Conservation (phyloP, 768 basidiomycete genomes). For the Kwoniella botswanensis region DNA sequence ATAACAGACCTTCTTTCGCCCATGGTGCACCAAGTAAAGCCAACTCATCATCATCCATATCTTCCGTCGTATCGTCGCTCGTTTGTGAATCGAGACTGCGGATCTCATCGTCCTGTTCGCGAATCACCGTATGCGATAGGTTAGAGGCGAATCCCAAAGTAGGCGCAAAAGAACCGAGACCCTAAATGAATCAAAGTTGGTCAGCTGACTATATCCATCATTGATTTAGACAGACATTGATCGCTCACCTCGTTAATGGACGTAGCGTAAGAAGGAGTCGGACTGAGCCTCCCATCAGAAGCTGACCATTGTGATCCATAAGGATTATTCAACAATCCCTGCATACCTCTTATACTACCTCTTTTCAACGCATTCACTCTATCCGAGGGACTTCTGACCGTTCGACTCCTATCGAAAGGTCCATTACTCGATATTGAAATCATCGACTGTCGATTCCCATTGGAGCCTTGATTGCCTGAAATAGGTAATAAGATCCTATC, state of each 20-base stretch:
- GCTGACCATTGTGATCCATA: constrained; percentile 67
- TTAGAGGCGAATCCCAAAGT: constrained; percentile 97
- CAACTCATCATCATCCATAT: constrained; percentile 89
- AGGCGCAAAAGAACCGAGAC: constrained; percentile 71
- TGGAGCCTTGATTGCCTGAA: neutral
- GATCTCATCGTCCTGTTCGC: constrained; percentile 86
- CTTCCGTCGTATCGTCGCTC: constrained; percentile 63
- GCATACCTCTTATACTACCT: constrained; percentile 86
- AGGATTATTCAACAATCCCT: constrained; percentile 78
- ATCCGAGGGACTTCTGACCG: constrained; percentile 38
- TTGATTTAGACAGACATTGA: constrained; percentile 56
- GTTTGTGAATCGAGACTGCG: constrained; percentile 68
- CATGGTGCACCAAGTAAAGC: constrained; percentile 94
- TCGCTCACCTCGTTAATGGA: constrained; percentile 73
- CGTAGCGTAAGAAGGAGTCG: constrained; percentile 90
- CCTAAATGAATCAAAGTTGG: constrained; percentile 9
- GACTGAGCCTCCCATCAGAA: constrained; percentile 83
- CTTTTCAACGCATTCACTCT: constrained; percentile 82
- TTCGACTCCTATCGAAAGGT: constrained; percentile 65
- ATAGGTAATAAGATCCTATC: constrained; percentile 86
- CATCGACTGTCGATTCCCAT: constrained; percentile 38
- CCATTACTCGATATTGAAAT: constrained; percentile 24
- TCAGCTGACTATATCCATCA: neutral
- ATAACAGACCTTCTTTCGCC: constrained; percentile 98
- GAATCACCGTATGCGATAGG: constrained; percentile 93